Evolutionary conservation across 345 rosid species (phyloP).

Genomic region (Gynandropsis gynandra): DNA sequence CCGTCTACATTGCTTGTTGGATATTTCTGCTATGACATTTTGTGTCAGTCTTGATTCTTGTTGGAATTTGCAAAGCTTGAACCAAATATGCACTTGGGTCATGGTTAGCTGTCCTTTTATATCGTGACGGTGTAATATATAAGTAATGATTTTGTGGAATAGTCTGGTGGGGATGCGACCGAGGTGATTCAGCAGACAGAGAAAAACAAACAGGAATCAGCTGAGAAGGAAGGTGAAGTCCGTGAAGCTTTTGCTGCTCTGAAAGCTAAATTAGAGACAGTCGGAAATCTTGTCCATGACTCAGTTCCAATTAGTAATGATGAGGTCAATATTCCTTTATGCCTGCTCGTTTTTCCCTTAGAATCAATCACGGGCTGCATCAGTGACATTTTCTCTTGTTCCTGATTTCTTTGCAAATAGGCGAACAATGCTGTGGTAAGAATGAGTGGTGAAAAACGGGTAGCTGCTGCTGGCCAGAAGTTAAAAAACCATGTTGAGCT

Average conservation of each 20-base stretch:
- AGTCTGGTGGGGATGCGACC: slow-evolving; percentile 49
- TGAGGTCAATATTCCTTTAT: slow-evolving; percentile 41
- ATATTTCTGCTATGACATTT: slow-evolving; percentile 8
- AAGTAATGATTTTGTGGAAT: not conserved
- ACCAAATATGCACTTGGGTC: too few species aligned
- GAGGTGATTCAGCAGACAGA: slow-evolving; percentile 48
- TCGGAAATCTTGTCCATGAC: slow-evolving; percentile 90
- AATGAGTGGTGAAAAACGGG: slow-evolving; percentile 53
- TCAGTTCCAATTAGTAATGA: slow-evolving; percentile 67
- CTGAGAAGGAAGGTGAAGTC: slow-evolving; percentile 65
- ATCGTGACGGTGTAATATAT: not conserved
- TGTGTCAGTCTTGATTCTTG: not conserved
- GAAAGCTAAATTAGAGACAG: slow-evolving; percentile 47
- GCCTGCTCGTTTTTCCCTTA: not conserved
- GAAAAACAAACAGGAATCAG: slow-evolving; percentile 41
- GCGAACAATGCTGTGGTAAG: slow-evolving; percentile 59
- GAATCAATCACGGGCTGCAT: too few species aligned
- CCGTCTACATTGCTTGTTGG: not conserved
- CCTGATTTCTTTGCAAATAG: slow-evolving; percentile 34
- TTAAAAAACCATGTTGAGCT: slow-evolving; percentile 88
- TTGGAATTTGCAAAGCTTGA: too few species aligned
- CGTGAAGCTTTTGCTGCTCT: slow-evolving; percentile 45
- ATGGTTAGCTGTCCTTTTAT: not conserved
- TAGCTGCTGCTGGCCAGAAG: slow-evolving; percentile 35
- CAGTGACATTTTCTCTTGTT: too few species aligned